phyloP scores from a whole-genome alignment of 768 basidiomycete species.

The Tulasnella sp. region DNA sequence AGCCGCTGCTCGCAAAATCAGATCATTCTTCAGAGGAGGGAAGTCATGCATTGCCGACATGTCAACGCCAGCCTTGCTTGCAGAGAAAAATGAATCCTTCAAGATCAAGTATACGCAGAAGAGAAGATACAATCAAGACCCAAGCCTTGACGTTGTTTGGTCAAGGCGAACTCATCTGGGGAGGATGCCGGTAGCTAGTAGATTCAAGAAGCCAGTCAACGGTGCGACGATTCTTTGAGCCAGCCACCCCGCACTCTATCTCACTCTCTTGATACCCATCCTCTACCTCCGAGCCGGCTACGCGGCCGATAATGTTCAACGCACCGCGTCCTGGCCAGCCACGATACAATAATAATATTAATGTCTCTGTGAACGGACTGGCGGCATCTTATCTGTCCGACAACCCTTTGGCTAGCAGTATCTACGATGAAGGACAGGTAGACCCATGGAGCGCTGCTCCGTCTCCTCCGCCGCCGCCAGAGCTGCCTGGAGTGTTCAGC shows the following conservation, averaged over 20 bases:
- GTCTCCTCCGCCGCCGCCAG: slow-evolving; percentile 22
- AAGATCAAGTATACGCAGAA: too few species aligned
- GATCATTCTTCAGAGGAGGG: slow-evolving; percentile 73
- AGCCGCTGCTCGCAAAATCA: slow-evolving; percentile 85
- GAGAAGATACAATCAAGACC: too few species aligned
- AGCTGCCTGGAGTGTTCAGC: slow-evolving; percentile 18
- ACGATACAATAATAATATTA: slow-evolving; percentile 23
- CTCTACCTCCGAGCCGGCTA: too few species aligned
- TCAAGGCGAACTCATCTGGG: too few species aligned
- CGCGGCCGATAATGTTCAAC: slow-evolving; percentile 87
- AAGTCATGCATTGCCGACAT: slow-evolving; percentile 31
- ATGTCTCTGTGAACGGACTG: slow-evolving; percentile 8
- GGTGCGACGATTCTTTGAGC: too few species aligned
- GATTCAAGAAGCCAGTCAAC: too few species aligned
- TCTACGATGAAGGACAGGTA: slow-evolving; percentile 23
- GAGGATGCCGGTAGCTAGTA: too few species aligned
- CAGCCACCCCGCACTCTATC: too few species aligned
- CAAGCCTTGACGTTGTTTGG: too few species aligned
- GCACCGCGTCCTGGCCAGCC: slow-evolving; percentile 63
- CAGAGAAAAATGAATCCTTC: too few species aligned
- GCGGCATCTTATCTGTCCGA: slow-evolving; percentile 17
- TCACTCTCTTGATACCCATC: too few species aligned
- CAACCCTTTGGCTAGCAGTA: slow-evolving; percentile 17
- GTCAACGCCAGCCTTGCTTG: too few species aligned
- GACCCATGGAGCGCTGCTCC: slow-evolving; percentile 29